Evolutionary conservation across 1,284 basidiomycete species (phyloP).

Genomic region (Sporisorium exsertum): DNA sequence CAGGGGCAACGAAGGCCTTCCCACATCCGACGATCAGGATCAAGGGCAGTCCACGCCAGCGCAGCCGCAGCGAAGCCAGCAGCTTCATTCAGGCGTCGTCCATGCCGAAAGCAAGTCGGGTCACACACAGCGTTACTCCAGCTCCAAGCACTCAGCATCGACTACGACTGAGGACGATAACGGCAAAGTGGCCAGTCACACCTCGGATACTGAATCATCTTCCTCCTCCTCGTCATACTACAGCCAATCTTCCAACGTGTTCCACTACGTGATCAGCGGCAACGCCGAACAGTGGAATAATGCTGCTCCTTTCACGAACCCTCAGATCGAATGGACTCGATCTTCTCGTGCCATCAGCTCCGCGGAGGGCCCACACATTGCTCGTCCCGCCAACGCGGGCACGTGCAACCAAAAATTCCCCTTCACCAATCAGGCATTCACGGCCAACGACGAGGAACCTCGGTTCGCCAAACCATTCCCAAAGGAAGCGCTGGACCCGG

Average conservation of each 20-base stretch:
- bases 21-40: background rate
- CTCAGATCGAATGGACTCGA: slow-evolving; percentile 30
- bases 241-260: slow-evolving; percentile 23
- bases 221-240: slow-evolving; percentile 20
- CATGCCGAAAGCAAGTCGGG: slow-evolving; percentile 5
- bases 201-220: slow-evolving; percentile 2
- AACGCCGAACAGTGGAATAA: slow-evolving; percentile 18
- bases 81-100: background rate
- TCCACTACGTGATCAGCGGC: slow-evolving; percentile 30
- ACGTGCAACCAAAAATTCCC: slow-evolving; percentile 44
- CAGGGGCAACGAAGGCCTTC: background rate
- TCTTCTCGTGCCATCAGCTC: slow-evolving; percentile 8
- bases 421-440: slow-evolving; percentile 19
- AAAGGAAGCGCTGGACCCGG: slow-evolving; percentile 21
- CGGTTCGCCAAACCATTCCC: slow-evolving; percentile 25
- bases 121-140: background rate
- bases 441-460: slow-evolving; percentile 18
- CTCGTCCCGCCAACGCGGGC: slow-evolving; percentile 30
- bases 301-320: slow-evolving; percentile 28
- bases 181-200: slow-evolving; percentile 5
- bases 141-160: background rate
- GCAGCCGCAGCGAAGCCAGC: background rate
- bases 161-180: slow-evolving; percentile 4
- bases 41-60: background rate
- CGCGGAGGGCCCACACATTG: slow-evolving; percentile 17